Base-by-base conservation (phyloP, 2,329 filamentous ascomycete genomes). In the Calonectria honghensis region DNA sequence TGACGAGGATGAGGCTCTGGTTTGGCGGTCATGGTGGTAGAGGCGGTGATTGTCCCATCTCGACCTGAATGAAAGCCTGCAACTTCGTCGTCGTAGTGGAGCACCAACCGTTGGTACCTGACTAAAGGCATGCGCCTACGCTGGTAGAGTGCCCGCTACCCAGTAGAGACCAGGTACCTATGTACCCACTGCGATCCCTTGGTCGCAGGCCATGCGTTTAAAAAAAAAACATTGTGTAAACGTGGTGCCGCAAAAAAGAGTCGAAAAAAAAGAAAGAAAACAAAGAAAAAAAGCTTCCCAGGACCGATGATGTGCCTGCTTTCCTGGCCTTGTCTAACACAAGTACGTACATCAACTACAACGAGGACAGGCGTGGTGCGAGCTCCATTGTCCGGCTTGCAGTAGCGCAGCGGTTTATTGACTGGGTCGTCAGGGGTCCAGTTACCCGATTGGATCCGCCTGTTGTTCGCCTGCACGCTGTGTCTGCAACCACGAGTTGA, bases 341-440 rank as follows among this genome's bases (percentile, higher is more conserved):
- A 29, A 24, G 35, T 20, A 63, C 57, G 20, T 24, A 24, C n/a
- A n/a, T 13, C 37, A 63, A 41, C 37, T 13, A 24, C 35, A 63
- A 18, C 41, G 14, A 65, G n/a, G 29, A 18, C 27, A 65, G 61
- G 39, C 61, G 35, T 57, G 39, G 52, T 48, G 65, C 37, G 52
- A 68, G 70, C 71, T 70, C 57, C 57, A 63, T 41, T 63, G 35
- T 41, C 68, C 70, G 66, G 63, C 75, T 75, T 81, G 79, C 79
- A 81, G 76, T 81, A 81, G 79, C 76, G 79, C 68, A 73, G 52
- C 77, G 79, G 75, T 79, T 81, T 81, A 81, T 81, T 80, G 79
- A 80, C 74, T 79, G 78, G 79, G 68, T 20, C 70, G 51, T 39
- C 59, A 69, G 68, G 48, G 69, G 57, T 32, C 70, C n/a, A 35